phyloP scores from a whole-genome alignment of 306 rosid species.

The Malus fusca region DNA sequence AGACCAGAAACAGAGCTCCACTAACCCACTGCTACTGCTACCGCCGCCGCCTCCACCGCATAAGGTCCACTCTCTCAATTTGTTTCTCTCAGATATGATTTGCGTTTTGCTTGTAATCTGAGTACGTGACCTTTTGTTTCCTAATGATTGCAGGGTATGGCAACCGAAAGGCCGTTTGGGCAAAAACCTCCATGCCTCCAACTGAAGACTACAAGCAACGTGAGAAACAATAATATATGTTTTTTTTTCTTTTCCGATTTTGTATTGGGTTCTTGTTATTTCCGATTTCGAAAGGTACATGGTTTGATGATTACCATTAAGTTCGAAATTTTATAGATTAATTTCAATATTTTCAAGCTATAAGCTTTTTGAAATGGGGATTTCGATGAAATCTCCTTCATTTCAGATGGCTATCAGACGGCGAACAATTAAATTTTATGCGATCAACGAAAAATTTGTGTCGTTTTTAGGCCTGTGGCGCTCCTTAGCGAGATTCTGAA shows the following conservation, averaged over 20 bases:
- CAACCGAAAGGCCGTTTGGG: neutral
- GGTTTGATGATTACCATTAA: neutral
- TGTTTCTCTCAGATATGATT: neutral
- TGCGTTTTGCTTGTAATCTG: neutral
- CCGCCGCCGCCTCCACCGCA: neutral
- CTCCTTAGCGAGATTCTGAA: neutral
- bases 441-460: neutral
- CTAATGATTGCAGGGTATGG: conserved; percentile 7
- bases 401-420: neutral
- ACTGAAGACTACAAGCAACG: neutral
- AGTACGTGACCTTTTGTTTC: neutral
- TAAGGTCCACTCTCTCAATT: conserved; percentile 3
- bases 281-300: neutral
- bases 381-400: neutral
- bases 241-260: neutral
- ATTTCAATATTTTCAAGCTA: neutral
- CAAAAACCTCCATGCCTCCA: neutral
- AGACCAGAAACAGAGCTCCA: neutral
- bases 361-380: neutral
- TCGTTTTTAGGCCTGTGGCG: neutral
- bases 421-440: neutral
- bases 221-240: neutral
- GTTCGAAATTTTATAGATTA: neutral
- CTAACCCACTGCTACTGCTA: neutral
- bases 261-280: neutral